phyloP scores from a whole-genome alignment of 495 filamentous ascomycete genomes.

The Penicillium salamii region DNA sequence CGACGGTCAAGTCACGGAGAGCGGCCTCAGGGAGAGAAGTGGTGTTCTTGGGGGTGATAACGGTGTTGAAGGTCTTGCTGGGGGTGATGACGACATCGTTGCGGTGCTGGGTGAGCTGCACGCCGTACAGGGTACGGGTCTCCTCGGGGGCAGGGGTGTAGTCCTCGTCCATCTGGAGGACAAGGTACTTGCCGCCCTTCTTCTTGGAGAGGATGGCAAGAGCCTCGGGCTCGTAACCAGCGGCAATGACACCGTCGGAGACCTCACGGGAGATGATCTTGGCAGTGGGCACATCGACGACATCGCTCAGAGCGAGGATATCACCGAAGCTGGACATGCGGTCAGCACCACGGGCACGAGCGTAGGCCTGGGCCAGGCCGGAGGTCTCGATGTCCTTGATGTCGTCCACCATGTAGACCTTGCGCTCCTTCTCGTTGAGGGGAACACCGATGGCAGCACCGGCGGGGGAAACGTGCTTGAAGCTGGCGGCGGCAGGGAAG shows the following conservation, averaged over 20 bases:
- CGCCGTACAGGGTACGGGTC: constrained; percentile 81
- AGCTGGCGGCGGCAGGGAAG: constrained; percentile 91
- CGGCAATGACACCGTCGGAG: constrained; percentile 92
- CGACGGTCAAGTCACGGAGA: constrained; percentile 85
- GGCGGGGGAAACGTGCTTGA: constrained; percentile 98
- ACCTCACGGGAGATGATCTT: constrained; percentile 98
- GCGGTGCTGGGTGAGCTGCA: constrained; percentile 81
- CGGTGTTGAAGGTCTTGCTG: constrained; percentile 72
- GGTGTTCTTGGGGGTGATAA: constrained; percentile 81
- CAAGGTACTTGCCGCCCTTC: constrained; percentile 95
- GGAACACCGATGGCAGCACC: constrained; percentile 91
- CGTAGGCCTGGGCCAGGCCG: constrained; percentile 87
- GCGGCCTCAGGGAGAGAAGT: constrained; percentile 72
- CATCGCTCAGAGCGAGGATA: constrained; percentile 86
- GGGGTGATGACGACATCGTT: constrained; percentile 88
- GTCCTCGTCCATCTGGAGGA: constrained; percentile 88
- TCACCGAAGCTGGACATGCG: constrained; percentile 98
- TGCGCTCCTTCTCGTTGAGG: constrained; percentile 80
- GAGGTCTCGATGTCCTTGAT: constrained; percentile 84
- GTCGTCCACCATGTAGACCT: constrained; percentile 98
- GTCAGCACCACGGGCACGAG: constrained; percentile 89
- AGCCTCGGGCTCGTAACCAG: constrained; percentile 77
- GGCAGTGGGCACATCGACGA: constrained; percentile 85
- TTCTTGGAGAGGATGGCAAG: constrained; percentile 94
- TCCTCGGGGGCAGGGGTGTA: constrained; percentile 77